These are phyloP conservation scores for Myxozyma udenii DNA, from an alignment of 805 yeast species.

Conservation along the genomic window DNA sequence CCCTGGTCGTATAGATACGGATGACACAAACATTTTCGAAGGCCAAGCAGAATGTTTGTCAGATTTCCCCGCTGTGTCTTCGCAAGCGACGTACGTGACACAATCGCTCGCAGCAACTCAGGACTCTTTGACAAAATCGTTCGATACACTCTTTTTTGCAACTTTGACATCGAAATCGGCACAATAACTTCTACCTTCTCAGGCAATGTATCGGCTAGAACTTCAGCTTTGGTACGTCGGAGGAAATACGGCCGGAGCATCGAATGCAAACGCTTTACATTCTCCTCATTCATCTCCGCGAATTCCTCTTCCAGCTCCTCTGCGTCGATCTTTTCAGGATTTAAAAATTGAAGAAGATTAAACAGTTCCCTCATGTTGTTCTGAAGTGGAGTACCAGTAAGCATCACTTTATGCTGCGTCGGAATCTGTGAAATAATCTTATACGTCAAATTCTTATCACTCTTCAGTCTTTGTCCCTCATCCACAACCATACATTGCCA, in stretches of 20 bases:
- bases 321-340: slow-evolving; percentile 79
- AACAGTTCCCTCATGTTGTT: slow-evolving; percentile 84
- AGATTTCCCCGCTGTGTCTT: slow-evolving; percentile 52
- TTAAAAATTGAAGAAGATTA: slow-evolving; percentile 78
- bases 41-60: slow-evolving; percentile 72
- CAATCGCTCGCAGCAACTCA: slow-evolving; percentile 54
- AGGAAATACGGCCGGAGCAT: slow-evolving; percentile 76
- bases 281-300: slow-evolving; percentile 79
- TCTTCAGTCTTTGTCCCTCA: slow-evolving; percentile 91
- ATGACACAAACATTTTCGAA: slow-evolving; percentile 83
- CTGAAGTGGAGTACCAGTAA: slow-evolving; percentile 96
- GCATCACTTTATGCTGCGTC: slow-evolving; percentile 63
- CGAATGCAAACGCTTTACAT: slow-evolving; percentile 77
- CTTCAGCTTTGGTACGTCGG: slow-evolving; percentile 75
- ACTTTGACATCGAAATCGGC: slow-evolving; percentile 59
- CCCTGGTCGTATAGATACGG: slow-evolving; percentile 82
- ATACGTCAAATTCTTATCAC: slow-evolving; percentile 35
- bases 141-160: slow-evolving; percentile 62
- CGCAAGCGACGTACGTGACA: slow-evolving; percentile 39
- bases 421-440: slow-evolving; percentile 50
- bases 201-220: slow-evolving; percentile 67
- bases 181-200: slow-evolving; percentile 83
- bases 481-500: slow-evolving; percentile 89
- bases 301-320: slow-evolving; percentile 83
- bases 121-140: slow-evolving; percentile 60